Conservation (phyloP, 106 monocot species). For the Xerophyta viscosa region DNA sequence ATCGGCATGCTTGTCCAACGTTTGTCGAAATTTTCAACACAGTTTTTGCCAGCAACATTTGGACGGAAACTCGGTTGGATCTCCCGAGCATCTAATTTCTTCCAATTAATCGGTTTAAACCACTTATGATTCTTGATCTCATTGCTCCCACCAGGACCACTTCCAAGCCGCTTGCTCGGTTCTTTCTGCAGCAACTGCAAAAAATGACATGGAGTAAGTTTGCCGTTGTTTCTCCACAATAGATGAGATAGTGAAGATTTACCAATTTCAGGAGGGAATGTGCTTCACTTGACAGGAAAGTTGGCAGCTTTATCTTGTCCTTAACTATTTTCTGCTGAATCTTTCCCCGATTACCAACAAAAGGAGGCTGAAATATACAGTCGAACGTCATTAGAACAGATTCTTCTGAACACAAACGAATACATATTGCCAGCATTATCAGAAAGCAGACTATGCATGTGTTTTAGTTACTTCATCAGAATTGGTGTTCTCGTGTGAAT, state of each 20-base stretch:
- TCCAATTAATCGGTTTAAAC: slow-evolving; percentile 91
- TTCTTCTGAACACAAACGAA: too few species aligned
- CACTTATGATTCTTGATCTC: slow-evolving; percentile 96
- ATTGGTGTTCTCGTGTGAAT: too few species aligned
- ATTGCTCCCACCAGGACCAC: slow-evolving; percentile 52
- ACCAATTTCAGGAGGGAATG: slow-evolving; percentile 89
- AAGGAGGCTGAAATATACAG: slow-evolving; percentile 81
- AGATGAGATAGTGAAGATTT: slow-evolving; percentile 3
- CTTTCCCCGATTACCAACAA: slow-evolving; percentile 61
- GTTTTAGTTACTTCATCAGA: too few species aligned
- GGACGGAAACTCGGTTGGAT: slow-evolving; percentile 78
- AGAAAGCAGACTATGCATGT: too few species aligned
- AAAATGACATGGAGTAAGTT: background rate
- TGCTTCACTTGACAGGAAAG: slow-evolving; percentile 73
- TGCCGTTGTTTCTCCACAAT: background rate
- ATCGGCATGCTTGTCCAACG: slow-evolving; percentile 69
- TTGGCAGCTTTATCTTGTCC: slow-evolving; percentile 89
- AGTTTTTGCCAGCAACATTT: slow-evolving; percentile 51
- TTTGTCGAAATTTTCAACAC: slow-evolving; percentile 88
- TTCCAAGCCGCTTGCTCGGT: slow-evolving; percentile 61
- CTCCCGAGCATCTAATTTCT: slow-evolving; percentile 60
- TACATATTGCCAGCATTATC: too few species aligned
- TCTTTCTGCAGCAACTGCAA: slow-evolving; percentile 90
- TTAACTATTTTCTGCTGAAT: slow-evolving; percentile 90
- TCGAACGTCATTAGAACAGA: background rate